Base-by-base conservation (phyloP, 1,284 basidiomycete genomes). In the Boletus smithii region DNA sequence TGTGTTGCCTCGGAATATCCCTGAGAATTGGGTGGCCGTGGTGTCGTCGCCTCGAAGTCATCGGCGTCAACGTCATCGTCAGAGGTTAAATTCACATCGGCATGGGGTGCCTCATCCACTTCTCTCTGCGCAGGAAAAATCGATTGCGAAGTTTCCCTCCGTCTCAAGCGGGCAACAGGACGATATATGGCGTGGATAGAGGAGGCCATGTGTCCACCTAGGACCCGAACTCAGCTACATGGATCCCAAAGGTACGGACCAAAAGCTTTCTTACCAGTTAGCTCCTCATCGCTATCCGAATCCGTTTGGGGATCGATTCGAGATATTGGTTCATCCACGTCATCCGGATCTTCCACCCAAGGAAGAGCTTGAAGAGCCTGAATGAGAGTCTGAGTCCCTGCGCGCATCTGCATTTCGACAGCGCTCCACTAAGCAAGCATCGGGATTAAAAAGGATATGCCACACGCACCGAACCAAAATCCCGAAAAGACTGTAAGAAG, bases 141-240 rank as follows among this genome's bases (percentile, higher is more conserved):
- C 23, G 69, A 57, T 27, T 57, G 51, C 24, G 53, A 50, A 17
- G 62, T 57, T 45, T 70, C 76, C 24, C 70, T 66, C 35, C 75
- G 75, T 45, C 76, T 77, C 8, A 77, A 81, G 31, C 80, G 80
- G 9, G 85, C 86, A 33, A 91, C 69, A n/a, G 89, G 88, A 26
- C 87, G 81, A 60, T 91, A 81, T 46, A 91, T 90, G 23, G 89
- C 80, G 58, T 91, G 88, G 37, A 91, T 88, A n/a, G 87, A 89
- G 17, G 87, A 90, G 1, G 86, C 78, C 46, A 90, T 67, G n/a
- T 69, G 75, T 43, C 24, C 9, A 6, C 10, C 66, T 67, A 23
- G 6, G 24, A 45, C 17, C 30, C 34, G 17, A 30, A 17, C 37
- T 51, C 23, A 30, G 18, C 37, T 31, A 39, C 24, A 22, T 23